These are phyloP conservation scores for Sergeia podlipaevii DNA, from an alignment of 208 protist genomes.

Conservation along the genomic window DNA sequence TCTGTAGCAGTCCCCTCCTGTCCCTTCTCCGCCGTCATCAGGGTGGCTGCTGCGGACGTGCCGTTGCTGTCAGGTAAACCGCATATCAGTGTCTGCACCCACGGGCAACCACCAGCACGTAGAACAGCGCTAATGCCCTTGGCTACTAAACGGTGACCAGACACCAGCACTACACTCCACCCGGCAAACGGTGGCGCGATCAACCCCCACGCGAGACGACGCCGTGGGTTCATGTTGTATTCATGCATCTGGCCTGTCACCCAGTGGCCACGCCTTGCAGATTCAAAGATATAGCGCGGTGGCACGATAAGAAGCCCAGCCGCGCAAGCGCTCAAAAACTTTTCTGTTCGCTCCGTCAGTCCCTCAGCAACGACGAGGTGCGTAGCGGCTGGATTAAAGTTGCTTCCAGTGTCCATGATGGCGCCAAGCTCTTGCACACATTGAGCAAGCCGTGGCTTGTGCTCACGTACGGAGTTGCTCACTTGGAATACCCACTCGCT, in stretches of 20 bases:
- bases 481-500: conserved; percentile 57
- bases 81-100: conserved; percentile 26
- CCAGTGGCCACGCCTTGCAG: conserved; percentile 50
- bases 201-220: background rate
- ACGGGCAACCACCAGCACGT: conserved; percentile 45
- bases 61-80: conserved; percentile 6
- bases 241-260: conserved; percentile 30
- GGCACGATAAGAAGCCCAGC: conserved; percentile 56
- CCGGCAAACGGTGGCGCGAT: conserved; percentile 19
- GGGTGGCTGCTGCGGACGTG: conserved; percentile 2
- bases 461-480: conserved; percentile 43
- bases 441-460: conserved; percentile 31
- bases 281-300: conserved; percentile 64
- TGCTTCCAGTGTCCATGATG: conserved; percentile 32
- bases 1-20: background rate
- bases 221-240: conserved; percentile 62
- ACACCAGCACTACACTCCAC: conserved; percentile 67
- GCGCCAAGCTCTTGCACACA: conserved; percentile 38
- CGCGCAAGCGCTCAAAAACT: conserved; percentile 70
- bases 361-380: conserved; percentile 63
- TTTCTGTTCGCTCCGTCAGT: conserved; percentile 71
- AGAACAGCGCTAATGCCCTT: conserved; percentile 42
- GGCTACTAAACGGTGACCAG: conserved; percentile 27
- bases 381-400: conserved; percentile 35
- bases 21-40: background rate